phyloP scores from a whole-genome alignment of 805 yeast genomes.

The Wickerhamiella spandovensis region DNA sequence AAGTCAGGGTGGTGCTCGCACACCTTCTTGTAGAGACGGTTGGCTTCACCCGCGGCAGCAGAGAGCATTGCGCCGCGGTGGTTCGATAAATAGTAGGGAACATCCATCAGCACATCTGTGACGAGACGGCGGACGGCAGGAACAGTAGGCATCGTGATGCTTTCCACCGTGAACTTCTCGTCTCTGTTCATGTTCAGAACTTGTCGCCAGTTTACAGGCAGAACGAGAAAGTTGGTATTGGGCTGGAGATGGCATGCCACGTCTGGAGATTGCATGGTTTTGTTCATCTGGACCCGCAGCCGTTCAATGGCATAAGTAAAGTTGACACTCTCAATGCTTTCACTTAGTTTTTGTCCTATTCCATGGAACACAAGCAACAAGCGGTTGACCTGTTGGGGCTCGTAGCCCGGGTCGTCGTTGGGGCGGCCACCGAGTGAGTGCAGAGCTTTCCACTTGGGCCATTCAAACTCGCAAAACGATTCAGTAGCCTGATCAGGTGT shows the following conservation, averaged over 20 bases:
- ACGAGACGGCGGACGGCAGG: constrained; percentile 61
- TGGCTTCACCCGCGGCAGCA: constrained; percentile 59
- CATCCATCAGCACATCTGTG: constrained; percentile 78
- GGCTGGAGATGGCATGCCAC: constrained; percentile 12
- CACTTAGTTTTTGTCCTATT: constrained; percentile 80
- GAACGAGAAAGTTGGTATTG: constrained; percentile 20
- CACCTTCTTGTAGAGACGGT: constrained; percentile 51
- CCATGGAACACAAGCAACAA: constrained; percentile 83
- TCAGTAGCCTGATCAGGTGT: constrained; percentile 9
- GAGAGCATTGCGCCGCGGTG: constrained; percentile 51
- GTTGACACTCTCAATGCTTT: constrained; percentile 65
- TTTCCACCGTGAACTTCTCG: constrained; percentile 42
- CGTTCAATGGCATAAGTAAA: constrained; percentile 57
- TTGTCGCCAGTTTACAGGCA: constrained; percentile 89
- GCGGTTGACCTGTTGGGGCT: constrained; percentile 35
- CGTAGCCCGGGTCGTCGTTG: constrained; percentile 17
- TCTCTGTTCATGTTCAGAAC: constrained; percentile 27
- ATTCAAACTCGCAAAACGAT: constrained; percentile 19
- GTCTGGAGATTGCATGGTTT: constrained; percentile 15
- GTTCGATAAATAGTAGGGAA: constrained; percentile 62
- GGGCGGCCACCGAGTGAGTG: constrained; percentile 19
- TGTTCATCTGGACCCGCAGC: constrained; percentile 24
- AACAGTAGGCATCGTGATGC: constrained; percentile 67
- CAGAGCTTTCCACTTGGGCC: constrained; percentile 21
- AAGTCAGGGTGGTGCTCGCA: constrained; percentile 57